Conservation (phyloP, 2,329 filamentous ascomycete species). For the Hypocrella siamensis region DNA sequence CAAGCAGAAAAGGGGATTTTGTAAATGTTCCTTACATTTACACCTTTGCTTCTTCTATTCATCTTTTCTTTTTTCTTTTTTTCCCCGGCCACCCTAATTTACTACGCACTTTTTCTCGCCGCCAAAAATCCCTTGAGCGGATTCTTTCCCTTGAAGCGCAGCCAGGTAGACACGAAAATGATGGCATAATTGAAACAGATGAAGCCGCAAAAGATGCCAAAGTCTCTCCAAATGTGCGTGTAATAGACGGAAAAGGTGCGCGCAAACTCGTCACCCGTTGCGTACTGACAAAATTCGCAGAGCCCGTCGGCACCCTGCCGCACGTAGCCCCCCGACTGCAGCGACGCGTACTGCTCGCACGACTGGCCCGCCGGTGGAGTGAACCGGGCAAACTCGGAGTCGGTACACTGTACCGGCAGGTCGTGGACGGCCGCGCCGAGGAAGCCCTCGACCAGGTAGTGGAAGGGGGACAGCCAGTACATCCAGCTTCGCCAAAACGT, state of each 20-base stretch:
- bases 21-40: too few species aligned
- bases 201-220: conserved; percentile 48
- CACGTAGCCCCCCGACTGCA: conserved; percentile 44
- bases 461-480: conserved; percentile 54
- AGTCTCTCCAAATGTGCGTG: conserved; percentile 47
- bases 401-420: conserved; percentile 37
- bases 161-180: conserved; percentile 22
- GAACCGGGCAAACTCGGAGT: conserved; percentile 44
- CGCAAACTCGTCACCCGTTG: conserved; percentile 44
- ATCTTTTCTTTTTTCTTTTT: too few species aligned
- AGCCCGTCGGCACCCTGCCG: conserved; percentile 33
- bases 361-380: conserved; percentile 38
- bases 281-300: conserved; percentile 51
- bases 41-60: too few species aligned
- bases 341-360: conserved; percentile 42
- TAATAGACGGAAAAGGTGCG: conserved; percentile 44
- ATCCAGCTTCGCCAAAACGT: conserved; percentile 49
- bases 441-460: conserved; percentile 49
- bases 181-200: conserved; percentile 44
- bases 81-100: too few species aligned
- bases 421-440: conserved; percentile 39
- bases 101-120: conserved; percentile 7
- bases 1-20: too few species aligned
- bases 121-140: conserved; percentile 15
- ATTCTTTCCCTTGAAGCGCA: conserved; percentile 23